Conservation (phyloP, 805 yeast species). For the Ogataea siamensis region DNA sequence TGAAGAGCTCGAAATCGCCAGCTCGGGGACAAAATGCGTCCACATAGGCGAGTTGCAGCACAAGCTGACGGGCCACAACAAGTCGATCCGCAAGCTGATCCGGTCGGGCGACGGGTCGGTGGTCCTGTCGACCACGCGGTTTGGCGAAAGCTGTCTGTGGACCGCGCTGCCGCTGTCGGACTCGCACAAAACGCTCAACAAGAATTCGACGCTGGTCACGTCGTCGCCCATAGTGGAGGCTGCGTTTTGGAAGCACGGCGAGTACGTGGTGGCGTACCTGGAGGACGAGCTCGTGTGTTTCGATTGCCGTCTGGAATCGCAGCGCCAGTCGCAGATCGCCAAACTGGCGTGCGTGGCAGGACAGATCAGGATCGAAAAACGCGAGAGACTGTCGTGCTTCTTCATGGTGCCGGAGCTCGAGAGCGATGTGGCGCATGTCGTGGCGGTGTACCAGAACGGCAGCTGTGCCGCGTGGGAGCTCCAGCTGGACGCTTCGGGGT, state of each 20-base stretch:
- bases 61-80: slow-evolving; percentile 81
- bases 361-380: slow-evolving; percentile 5
- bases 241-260: slow-evolving; percentile 47
- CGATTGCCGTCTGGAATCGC: slow-evolving; percentile 47
- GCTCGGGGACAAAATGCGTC: background rate
- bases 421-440: slow-evolving; percentile 39
- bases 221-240: slow-evolving; percentile 48
- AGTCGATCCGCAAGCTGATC: slow-evolving; percentile 65
- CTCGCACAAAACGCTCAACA: slow-evolving; percentile 31
- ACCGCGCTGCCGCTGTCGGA: slow-evolving; percentile 36
- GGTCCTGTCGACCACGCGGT: slow-evolving; percentile 57
- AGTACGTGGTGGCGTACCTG: slow-evolving; percentile 43
- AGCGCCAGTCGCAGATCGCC: slow-evolving; percentile 20
- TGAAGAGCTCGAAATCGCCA: slow-evolving; percentile 11
- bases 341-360: slow-evolving; percentile 26
- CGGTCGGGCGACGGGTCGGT: slow-evolving; percentile 68
- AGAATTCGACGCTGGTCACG: slow-evolving; percentile 39
- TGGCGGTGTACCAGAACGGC: slow-evolving; percentile 47
- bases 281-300: slow-evolving; percentile 52
- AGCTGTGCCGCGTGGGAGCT: slow-evolving; percentile 43
- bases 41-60: slow-evolving; percentile 40
- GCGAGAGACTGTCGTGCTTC: slow-evolving; percentile 27
- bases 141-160: slow-evolving; percentile 65
- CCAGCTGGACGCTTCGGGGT: slow-evolving; percentile 25
- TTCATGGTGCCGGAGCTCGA: slow-evolving; percentile 37